Base-by-base conservation (phyloP, 2,329 filamentous ascomycete genomes). In the Exophiala bonariae region DNA sequence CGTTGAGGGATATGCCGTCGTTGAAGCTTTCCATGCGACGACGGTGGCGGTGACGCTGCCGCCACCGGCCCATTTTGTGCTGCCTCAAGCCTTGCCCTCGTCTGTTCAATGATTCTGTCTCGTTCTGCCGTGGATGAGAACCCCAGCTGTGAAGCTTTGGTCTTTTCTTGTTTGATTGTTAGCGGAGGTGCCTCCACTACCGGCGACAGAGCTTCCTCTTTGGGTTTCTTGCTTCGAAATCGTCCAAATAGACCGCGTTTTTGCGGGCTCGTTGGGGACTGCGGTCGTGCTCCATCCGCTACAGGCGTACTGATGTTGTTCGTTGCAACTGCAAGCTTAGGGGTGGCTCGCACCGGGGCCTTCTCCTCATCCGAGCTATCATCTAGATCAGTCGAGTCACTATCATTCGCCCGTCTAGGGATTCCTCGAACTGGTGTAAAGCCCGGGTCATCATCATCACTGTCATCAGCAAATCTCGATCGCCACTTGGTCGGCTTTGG, bases 381-480 rank as follows among this genome's bases (percentile, higher is more conserved):
- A 2, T 79, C 77, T 2, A 83, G 65, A 36, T 84, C 80, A 14
- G 81, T 79, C 1, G 82, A 82, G 49, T 84, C 82, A 30, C 80
- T 78, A 41, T 83, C 78, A 41, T 82, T 73, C 40, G 75, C 67
- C n/a, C 66, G 80, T 39, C 72, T 77, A 11, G 75, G 83, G 48
- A 81, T 86, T 34, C 79, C 80, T 49, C 78, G 75, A 2, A 84
- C 82, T 37, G 77, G 81, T 17, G 71, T 70, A 22, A 75, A 67
- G 20, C 64, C 67, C 49, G 59, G 57, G 11, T 74, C 73, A 14
- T 79, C 74, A 37, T 87, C 84, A 45, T 89, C 85, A 59, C 86
- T 89, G 1, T 86, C 89, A 59, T 89, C 84, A 1, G 73, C 81
- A 58, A 89, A 86, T 1, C 85, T 82, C 59, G 80, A 83, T 23